Percentiles rank a stretch among this genome's conserved stretches.
These are phyloP conservation scores for Cladosporium sp. DNA, from an alignment of 2,329 filamentous ascomycete genomes.

Conservation along the genomic window DNA sequence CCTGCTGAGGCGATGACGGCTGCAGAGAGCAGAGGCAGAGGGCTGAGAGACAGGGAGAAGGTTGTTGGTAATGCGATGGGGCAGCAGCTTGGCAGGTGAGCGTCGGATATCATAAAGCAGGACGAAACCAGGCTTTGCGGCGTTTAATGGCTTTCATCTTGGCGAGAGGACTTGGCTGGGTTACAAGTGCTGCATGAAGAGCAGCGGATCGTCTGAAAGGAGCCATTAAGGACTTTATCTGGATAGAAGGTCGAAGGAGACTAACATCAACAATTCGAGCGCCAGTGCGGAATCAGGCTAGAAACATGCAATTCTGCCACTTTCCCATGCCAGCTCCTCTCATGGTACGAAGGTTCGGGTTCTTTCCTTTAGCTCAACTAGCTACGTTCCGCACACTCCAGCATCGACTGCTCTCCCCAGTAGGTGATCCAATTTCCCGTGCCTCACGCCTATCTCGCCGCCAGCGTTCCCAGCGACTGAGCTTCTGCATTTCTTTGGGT, in stretches of 20 bases:
- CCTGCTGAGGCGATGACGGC: background rate
- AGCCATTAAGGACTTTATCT: background rate
- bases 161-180: background rate
- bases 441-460: background rate
- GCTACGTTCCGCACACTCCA: background rate
- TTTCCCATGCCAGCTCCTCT: too few species aligned
- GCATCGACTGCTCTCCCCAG: background rate
- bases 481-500: background rate
- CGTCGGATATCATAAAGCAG: too few species aligned
- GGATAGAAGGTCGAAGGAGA: background rate
- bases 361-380: background rate
- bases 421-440: background rate
- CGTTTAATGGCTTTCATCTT: too few species aligned
- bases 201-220: background rate
- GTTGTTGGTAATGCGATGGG: background rate
- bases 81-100: background rate
- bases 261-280: too few species aligned
- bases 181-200: background rate
- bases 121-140: too few species aligned
- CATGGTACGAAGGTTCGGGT: too few species aligned
- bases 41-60: slow-evolving; percentile 1
- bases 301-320: too few species aligned
- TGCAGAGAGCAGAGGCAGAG: background rate
- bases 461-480: background rate
- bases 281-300: too few species aligned